Evolutionary conservation across 2,329 filamentous ascomycete species (phyloP).

Genomic region (Pseudocercospora cruenta): DNA sequence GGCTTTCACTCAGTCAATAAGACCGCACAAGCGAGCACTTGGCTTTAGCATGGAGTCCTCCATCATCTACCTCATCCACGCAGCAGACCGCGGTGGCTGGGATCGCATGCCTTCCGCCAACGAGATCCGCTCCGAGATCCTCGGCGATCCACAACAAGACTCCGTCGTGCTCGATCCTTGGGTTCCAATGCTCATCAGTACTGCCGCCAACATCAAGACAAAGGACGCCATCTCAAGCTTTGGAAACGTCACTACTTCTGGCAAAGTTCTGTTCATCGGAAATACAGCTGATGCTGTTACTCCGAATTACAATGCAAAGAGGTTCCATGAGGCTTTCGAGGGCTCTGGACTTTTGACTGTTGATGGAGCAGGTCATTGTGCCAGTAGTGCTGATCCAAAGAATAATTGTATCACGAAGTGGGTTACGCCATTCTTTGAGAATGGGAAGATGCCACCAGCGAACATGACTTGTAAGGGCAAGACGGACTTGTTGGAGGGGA

Average conservation of each 20-base stretch:
- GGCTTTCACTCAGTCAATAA: neutral
- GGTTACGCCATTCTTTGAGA: neutral
- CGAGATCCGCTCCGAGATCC: neutral
- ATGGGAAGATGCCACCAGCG: neutral
- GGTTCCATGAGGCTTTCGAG: slow-evolving; percentile 38
- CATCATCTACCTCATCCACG: neutral
- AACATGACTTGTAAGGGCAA: neutral
- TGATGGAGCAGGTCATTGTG: slow-evolving; percentile 37
- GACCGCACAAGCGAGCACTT: neutral
- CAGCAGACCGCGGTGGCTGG: neutral
- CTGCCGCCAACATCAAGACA: neutral
- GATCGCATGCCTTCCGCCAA: neutral
- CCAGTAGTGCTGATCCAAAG: slow-evolving; percentile 8
- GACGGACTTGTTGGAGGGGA: neutral
- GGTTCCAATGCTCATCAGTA: neutral
- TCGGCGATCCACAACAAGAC: neutral
- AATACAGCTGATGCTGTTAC: slow-evolving; percentile 41
- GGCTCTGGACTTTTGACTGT: slow-evolving; percentile 35
- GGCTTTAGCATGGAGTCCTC: neutral
- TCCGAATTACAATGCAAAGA: slow-evolving; percentile 32
- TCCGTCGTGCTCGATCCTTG: neutral
- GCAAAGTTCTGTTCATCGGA: slow-evolving; percentile 34
- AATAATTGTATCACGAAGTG: neutral
- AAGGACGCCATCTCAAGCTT: neutral
- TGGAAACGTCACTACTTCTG: neutral